Evolutionary conservation across 257 asterid species (phyloP).

Genomic region (Solanum chiquidenum): DNA sequence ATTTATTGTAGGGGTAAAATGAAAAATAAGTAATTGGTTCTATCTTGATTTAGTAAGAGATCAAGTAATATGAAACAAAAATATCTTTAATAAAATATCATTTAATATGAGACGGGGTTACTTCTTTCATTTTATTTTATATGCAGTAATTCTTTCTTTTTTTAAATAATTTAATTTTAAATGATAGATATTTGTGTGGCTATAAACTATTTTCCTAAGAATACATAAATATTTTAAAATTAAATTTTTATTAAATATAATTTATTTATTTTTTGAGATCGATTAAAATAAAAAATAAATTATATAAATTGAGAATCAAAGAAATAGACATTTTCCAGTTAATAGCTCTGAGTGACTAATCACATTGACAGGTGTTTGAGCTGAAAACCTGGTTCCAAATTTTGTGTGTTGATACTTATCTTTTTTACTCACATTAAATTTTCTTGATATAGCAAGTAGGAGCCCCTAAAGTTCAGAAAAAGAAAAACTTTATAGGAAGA

Average conservation of each 20-base stretch:
- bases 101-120: neutral
- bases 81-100: no score
- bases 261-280: no score
- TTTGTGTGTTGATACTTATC: neutral
- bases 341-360: neutral
- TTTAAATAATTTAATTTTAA: no score
- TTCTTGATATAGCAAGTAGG: neutral
- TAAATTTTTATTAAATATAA: no score
- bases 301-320: neutral
- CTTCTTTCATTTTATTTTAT: neutral
- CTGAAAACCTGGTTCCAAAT: neutral
- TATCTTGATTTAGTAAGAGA: no score
- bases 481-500: neutral
- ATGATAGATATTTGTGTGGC: no score
- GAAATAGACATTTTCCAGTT: neutral
- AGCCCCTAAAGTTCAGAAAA: neutral
- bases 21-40: no score
- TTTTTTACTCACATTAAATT: neutral
- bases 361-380: neutral
- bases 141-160: no score
- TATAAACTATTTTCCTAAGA: fast-evolving
- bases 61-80: no score
- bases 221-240: no score
- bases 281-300: no score
- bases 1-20: no score